Evolutionary conservation across 2,329 filamentous ascomycete genomes (phyloP).

Genomic region (Trichoderma arundinaceum): DNA sequence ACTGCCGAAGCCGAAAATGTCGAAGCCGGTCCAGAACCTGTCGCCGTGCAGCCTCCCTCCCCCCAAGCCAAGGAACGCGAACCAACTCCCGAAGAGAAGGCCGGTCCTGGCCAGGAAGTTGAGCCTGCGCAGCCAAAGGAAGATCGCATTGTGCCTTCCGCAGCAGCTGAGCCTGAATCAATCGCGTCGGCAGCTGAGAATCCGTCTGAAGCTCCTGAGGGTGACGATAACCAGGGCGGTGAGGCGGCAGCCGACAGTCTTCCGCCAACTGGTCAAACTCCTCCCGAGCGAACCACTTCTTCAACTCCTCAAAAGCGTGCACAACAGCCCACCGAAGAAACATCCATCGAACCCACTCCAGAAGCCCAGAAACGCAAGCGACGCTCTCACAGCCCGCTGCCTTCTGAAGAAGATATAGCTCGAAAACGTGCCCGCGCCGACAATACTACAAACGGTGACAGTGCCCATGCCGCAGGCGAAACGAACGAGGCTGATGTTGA

Average conservation of each 20-base stretch:
- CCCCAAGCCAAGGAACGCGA: conserved; percentile 1
- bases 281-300: background rate
- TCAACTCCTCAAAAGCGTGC: conserved; percentile 6
- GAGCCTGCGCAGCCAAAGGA: conserved; percentile 30
- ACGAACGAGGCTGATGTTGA: conserved; percentile 14
- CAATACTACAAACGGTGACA: conserved; percentile 1
- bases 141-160: conserved; percentile 32
- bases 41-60: conserved; percentile 5
- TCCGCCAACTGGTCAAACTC: conserved; percentile 2
- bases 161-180: conserved; percentile 32
- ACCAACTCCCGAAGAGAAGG: conserved; percentile 30
- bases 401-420: conserved; percentile 57
- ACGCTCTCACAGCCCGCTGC: conserved; percentile 66
- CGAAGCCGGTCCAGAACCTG: conserved; percentile 9
- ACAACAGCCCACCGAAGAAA: conserved; percentile 26
- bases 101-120: conserved; percentile 30
- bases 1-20: background rate
- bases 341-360: conserved; percentile 18
- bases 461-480: conserved; percentile 31
- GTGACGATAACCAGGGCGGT: conserved; percentile 24
- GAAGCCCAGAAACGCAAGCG: conserved; percentile 71
- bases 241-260: conserved; percentile 17
- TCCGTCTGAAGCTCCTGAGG: conserved; percentile 13
- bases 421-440: conserved; percentile 61
- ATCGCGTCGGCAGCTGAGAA: conserved; percentile 8